Conservation (phyloP, 768 basidiomycete species). For the Exsudoporus frostii region DNA sequence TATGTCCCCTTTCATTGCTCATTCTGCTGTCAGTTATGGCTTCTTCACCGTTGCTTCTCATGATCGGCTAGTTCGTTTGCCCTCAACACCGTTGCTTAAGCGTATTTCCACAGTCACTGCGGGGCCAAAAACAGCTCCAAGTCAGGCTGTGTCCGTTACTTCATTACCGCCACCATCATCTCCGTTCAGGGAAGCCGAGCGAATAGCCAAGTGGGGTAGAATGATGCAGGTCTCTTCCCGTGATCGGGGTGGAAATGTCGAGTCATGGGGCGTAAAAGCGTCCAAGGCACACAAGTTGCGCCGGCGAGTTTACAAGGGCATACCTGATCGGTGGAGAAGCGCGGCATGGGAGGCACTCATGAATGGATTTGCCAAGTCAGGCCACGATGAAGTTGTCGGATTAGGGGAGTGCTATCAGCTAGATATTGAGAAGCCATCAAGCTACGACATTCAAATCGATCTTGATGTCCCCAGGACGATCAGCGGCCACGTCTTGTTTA, state of each 20-base stretch:
- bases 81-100: constrained; percentile 58
- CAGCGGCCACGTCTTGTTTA: constrained; percentile 90
- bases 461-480: constrained; percentile 97
- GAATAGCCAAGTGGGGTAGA: constrained; percentile 92
- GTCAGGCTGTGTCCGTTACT: constrained; percentile 44
- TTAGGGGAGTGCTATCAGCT: constrained; percentile 55
- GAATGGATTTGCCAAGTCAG: constrained; percentile 47
- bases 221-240: constrained; percentile 75
- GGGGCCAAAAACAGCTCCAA: constrained; percentile 44
- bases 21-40: constrained; percentile 65
- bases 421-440: constrained; percentile 73
- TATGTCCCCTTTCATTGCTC: constrained; percentile 7
- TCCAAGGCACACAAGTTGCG: constrained; percentile 69
- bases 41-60: constrained; percentile 81
- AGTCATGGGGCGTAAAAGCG: constrained; percentile 65
- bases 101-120: constrained; percentile 47
- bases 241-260: constrained; percentile 75
- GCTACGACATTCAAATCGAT: constrained; percentile 95
- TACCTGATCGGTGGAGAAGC: constrained; percentile 93
- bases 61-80: constrained; percentile 77
- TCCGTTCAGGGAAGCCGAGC: constrained; percentile 58
- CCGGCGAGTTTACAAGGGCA: constrained; percentile 85
- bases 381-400: constrained; percentile 41
- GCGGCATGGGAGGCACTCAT: constrained; percentile 90
- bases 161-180: constrained; percentile 47